phyloP scores from a whole-genome alignment of 257 asterid genomes.

The Galeopsis tetrahit region DNA sequence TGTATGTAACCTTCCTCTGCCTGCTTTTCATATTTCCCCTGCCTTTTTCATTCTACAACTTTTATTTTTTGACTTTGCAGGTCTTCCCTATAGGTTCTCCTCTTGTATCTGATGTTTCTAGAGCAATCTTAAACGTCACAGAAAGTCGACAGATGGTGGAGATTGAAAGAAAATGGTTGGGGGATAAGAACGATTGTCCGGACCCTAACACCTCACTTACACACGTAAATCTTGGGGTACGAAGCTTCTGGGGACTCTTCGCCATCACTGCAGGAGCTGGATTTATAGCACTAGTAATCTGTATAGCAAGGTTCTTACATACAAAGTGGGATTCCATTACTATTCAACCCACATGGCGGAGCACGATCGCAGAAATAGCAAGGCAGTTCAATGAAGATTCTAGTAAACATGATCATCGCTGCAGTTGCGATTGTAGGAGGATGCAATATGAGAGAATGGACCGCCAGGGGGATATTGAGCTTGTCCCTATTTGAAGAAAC shows the following conservation, averaged over 20 bases:
- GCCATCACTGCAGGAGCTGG: constrained; percentile 38
- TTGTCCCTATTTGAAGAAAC: no score
- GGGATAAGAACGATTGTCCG: constrained; percentile 32
- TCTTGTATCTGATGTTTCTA: constrained; percentile 48
- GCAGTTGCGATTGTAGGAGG: constrained; percentile 5
- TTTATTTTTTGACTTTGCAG: constrained; percentile 29
- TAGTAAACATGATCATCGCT: constrained; percentile 7
- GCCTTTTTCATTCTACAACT: not conserved
- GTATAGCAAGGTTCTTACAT: constrained; percentile 32
- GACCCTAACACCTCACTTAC: constrained; percentile 23
- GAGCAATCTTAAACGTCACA: constrained; percentile 49
- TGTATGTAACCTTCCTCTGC: constrained; percentile 40
- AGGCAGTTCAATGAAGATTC: constrained; percentile 40
- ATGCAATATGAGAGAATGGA: not conserved
- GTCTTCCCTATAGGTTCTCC: constrained; percentile 55
- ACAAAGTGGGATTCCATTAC: constrained; percentile 30
- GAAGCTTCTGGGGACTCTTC: constrained; percentile 57
- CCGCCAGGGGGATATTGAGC: no score
- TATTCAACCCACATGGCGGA: constrained; percentile 23
- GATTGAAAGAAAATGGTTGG: constrained; percentile 40
- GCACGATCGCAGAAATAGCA: constrained; percentile 12
- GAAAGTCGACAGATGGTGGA: constrained; percentile 37
- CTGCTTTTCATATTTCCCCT: not conserved
- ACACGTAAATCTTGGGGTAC: constrained; percentile 34
- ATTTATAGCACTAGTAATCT: constrained; percentile 33